A percentile compares a stretch with the other conserved stretches of the same genome.
These are phyloP conservation scores for Micractinium sp. DNA, from an alignment of 139 green algal genomes.

Conservation along the genomic window DNA sequence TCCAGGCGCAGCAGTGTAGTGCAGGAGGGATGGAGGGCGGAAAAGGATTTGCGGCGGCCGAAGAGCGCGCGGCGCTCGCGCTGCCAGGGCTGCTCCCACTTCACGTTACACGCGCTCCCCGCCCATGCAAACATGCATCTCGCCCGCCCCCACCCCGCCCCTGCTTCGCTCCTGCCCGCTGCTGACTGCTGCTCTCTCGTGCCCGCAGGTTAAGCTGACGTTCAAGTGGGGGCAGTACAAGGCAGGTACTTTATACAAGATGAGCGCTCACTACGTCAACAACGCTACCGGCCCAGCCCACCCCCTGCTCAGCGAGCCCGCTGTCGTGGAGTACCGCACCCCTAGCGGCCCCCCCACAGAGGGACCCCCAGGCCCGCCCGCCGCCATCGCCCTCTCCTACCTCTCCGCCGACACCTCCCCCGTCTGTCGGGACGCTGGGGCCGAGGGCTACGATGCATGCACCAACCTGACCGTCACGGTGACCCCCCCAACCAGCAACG, in stretches of 20 bases:
- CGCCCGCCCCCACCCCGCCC: too few species aligned
- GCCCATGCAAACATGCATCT: too few species aligned
- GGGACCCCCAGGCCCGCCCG: background rate
- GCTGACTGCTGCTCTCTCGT: too few species aligned
- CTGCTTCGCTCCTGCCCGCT: too few species aligned
- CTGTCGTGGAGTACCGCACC: background rate
- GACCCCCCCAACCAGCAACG: background rate
- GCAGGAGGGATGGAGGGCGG: too few species aligned
- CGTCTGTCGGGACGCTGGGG: background rate
- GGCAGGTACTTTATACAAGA: background rate
- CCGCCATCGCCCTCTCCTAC: background rate
- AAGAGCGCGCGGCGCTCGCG: background rate
- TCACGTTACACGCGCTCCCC: background rate
- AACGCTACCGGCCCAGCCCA: background rate
- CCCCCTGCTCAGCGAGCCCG: background rate
- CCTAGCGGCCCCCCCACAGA: background rate
- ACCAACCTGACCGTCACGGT: background rate
- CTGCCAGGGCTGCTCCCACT: background rate
- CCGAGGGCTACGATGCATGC: background rate
- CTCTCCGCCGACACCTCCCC: background rate
- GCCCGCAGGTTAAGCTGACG: background rate
- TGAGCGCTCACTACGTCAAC: background rate
- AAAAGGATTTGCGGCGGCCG: background rate
- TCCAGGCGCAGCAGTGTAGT: too few species aligned
- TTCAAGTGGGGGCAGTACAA: background rate